Conservation (phyloP, 768 basidiomycete species). For the Cystobasidium tubakii region DNA sequence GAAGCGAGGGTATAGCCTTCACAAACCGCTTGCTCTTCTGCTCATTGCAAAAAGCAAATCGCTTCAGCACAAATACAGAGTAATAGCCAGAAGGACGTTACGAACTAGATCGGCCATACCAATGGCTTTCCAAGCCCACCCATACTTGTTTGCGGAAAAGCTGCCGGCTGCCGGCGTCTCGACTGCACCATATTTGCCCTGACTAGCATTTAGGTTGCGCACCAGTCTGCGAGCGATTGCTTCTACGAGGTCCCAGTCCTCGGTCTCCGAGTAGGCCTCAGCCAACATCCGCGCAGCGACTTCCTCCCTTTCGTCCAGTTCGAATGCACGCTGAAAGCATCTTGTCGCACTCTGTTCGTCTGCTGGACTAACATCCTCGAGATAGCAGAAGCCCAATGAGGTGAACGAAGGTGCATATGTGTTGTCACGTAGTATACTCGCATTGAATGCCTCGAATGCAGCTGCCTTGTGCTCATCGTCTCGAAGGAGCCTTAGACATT, state of each 20-base stretch:
- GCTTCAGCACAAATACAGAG: too few species aligned
- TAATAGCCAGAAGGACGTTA: slow-evolving; percentile 28
- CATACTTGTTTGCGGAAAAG: slow-evolving; percentile 58
- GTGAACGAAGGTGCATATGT: slow-evolving; percentile 87
- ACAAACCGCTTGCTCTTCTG: slow-evolving; percentile 42
- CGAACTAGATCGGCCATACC: slow-evolving; percentile 84
- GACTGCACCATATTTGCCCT: slow-evolving; percentile 55
- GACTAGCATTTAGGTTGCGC: slow-evolving; percentile 75
- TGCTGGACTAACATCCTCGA: slow-evolving; percentile 62
- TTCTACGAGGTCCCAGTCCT: slow-evolving; percentile 92
- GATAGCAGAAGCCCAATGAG: slow-evolving; percentile 83
- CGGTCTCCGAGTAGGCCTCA: slow-evolving; percentile 80
- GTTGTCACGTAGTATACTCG: slow-evolving; percentile 66
- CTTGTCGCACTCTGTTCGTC: slow-evolving; percentile 82
- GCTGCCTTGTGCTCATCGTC: slow-evolving; percentile 50
- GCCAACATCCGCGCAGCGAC: slow-evolving; percentile 78
- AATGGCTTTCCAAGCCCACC: slow-evolving; percentile 97
- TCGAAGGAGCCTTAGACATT: slow-evolving; percentile 65
- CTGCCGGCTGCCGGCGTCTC: slow-evolving; percentile 48
- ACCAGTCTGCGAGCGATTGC: slow-evolving; percentile 87
- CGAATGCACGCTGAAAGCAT: slow-evolving; percentile 97
- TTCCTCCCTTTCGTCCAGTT: slow-evolving; percentile 81
- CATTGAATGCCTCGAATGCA: slow-evolving; percentile 68
- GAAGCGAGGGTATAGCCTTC: slow-evolving; percentile 44
- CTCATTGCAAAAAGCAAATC: too few species aligned